Percentiles rank a stretch among this genome's conserved stretches.
Conservation (phyloP, 148 eudicot species). For the Pouteria glomerata region DNA sequence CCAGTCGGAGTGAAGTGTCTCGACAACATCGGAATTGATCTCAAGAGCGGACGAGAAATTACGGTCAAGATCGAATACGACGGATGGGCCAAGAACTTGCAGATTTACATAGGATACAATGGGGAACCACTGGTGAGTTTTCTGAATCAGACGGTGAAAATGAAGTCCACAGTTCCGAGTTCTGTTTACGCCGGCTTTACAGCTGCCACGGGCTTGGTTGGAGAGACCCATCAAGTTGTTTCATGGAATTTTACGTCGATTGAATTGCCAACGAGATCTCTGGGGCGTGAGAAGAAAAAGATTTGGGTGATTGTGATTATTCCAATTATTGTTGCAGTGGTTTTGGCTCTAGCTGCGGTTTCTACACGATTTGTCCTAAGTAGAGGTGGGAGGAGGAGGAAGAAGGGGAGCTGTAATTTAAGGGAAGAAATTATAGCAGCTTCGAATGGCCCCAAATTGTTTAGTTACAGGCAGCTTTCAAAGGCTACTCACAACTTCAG, state of each 20-base stretch:
- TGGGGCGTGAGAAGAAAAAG: conserved; percentile 16
- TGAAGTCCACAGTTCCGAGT: conserved; percentile 38
- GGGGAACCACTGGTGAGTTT: conserved; percentile 35
- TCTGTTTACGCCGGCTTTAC: conserved; percentile 53
- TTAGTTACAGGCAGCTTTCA: conserved; percentile 44
- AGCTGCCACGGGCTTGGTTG: conserved; percentile 50
- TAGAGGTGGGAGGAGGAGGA: conserved; percentile 17
- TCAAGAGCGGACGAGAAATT: conserved; percentile 49
- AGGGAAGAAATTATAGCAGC: conserved; percentile 41
- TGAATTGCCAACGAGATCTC: conserved; percentile 34
- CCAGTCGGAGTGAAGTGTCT: conserved; percentile 38
- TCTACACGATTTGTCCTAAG: conserved; percentile 17
- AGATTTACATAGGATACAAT: conserved; percentile 37
- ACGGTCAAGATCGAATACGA: conserved; percentile 41
- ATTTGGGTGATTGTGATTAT: conserved; percentile 12
- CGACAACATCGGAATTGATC: conserved; percentile 31
- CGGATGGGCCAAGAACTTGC: conserved; percentile 41
- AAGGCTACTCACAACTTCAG: conserved; percentile 61
- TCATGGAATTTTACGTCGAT: conserved; percentile 53
- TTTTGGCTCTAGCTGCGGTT: conserved; percentile 16
- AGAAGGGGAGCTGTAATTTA: conserved; percentile 12
- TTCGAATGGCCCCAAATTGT: conserved; percentile 47
- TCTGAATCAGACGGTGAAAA: conserved; percentile 31
- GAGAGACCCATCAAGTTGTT: conserved; percentile 52
- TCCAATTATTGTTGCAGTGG: conserved; percentile 22